Evolutionary conservation across 2,329 filamentous ascomycete species (phyloP).

Genomic region (Calonectria honghensis): DNA sequence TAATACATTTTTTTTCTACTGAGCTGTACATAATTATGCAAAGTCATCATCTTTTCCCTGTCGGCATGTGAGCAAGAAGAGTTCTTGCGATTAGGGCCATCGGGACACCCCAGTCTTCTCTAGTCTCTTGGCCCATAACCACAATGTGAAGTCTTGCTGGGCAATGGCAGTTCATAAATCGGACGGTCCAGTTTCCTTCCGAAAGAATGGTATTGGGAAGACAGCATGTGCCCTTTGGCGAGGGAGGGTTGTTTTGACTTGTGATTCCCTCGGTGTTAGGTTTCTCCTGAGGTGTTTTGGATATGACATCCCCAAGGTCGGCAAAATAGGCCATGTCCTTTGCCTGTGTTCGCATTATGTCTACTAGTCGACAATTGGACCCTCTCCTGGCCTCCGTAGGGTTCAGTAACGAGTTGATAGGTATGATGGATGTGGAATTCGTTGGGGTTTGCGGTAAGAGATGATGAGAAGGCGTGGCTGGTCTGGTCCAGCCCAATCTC

Average conservation of each 20-base stretch:
- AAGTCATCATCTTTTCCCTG: not conserved
- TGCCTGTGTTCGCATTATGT: conserved; percentile 10
- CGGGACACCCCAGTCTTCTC: not conserved
- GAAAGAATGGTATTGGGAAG: conserved; percentile 1
- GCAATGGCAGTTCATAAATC: conserved; percentile 11
- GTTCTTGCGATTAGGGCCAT: conserved; percentile 9
- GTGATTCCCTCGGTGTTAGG: not conserved
- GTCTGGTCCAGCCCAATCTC: not conserved
- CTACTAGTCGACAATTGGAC: not conserved
- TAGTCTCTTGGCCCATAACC: not conserved
- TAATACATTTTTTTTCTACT: not conserved
- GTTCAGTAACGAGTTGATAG: conserved; percentile 12
- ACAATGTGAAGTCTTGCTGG: conserved; percentile 11
- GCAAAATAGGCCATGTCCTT: conserved; percentile 12
- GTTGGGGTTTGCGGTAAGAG: not conserved
- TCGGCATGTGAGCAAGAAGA: not conserved
- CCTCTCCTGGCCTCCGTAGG: not conserved
- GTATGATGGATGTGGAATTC: not conserved
- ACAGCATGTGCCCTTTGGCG: not conserved
- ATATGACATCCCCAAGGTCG: conserved; percentile 11
- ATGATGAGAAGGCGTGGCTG: not conserved
- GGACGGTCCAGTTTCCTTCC: conserved; percentile 10
- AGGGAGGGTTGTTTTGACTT: not conserved
- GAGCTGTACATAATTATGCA: not conserved
- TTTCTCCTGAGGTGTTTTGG: not conserved